Base-by-base conservation (phyloP, 257 asterid genomes). In the Craterostigma plantagineum region DNA sequence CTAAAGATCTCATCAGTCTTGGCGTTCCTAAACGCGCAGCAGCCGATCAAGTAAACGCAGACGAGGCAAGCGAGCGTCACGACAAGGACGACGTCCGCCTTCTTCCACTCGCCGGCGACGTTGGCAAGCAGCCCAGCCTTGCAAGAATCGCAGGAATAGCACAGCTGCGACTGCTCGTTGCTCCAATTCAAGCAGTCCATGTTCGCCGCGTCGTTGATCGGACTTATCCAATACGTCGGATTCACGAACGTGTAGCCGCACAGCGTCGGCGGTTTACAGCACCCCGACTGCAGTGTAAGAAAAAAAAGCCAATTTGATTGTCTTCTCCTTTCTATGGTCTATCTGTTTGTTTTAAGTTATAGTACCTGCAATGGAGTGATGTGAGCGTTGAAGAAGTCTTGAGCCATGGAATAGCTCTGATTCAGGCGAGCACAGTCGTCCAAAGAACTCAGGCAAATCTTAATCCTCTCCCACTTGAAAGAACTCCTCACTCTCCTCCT, bases 221-320 rank as follows among this genome's bases (percentile, higher is more conserved):
- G 91, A 15, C 94, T 77, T 23, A 85, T 85, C 96, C 96, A 85
- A 17, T 85, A 77, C 7, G 96, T 85, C 16, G 96, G 94, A 63
- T 81, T 85, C 74, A 85, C 96, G 49, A 77, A 85, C 49, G 94
- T 80, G 83, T 74, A 73, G 0, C 94, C 96, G 45, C 94, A 85
- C 46, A 68, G 71, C 3, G 96, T 85, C 0, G 96, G 94, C 2
- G 96, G 96, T 43, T 85, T 85, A 51, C 96, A 85, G 63, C 94
- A 85, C 33, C 96, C 94, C 23, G 94, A 85, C 96, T 84, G 66
- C 33, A 23, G 0, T n/a, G n/a, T n/a, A n/a, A 11, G 39, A 45
- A 48, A 9, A 9, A 36, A 38, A 38, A 10, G n/a, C 9, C 18
- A 0, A 8, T 10, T 0, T 0, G 18, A 14, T 14, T 14, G n/a